Conservation (phyloP, 1,284 basidiomycete species). For the Retiboletus fuscus region DNA sequence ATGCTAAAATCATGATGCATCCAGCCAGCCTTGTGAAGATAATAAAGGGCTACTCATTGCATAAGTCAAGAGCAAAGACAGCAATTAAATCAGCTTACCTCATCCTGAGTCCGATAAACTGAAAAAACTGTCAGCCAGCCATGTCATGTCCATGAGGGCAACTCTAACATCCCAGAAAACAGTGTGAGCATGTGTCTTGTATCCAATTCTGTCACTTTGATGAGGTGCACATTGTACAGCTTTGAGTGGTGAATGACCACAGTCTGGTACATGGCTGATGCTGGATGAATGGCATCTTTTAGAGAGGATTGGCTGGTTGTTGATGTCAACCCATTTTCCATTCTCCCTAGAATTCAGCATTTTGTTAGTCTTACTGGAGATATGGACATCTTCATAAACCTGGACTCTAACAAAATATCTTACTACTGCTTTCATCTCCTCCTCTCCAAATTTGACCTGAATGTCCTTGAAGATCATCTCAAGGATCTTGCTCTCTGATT, state of each 20-base stretch:
- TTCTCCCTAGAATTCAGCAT: neutral
- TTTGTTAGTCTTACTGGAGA: neutral
- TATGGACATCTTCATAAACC: slow-evolving; percentile 13
- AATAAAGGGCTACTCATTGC: neutral
- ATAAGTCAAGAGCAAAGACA: neutral
- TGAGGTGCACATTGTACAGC: too few species aligned
- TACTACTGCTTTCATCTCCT: neutral
- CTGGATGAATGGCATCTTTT: neutral
- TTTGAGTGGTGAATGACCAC: neutral
- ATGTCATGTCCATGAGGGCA: neutral
- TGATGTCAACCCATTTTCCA: slow-evolving; percentile 6
- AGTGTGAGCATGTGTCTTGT: slow-evolving; percentile 15
- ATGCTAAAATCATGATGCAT: slow-evolving; percentile 29
- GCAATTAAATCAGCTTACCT: neutral
- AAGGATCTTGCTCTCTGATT: slow-evolving; percentile 11
- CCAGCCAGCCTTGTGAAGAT: slow-evolving; percentile 20
- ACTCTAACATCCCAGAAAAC: slow-evolving; percentile 23
- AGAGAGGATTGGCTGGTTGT: neutral
- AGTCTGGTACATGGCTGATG: neutral
- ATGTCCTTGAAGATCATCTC: slow-evolving; percentile 10
- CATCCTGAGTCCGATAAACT: neutral
- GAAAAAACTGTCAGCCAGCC: neutral
- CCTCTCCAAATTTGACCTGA: neutral
- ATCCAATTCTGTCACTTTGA: neutral
- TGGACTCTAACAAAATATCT: slow-evolving; percentile 16